Evolutionary conservation across 2,329 filamentous ascomycete species (phyloP).

Genomic region (Colletotrichum eremochloae): DNA sequence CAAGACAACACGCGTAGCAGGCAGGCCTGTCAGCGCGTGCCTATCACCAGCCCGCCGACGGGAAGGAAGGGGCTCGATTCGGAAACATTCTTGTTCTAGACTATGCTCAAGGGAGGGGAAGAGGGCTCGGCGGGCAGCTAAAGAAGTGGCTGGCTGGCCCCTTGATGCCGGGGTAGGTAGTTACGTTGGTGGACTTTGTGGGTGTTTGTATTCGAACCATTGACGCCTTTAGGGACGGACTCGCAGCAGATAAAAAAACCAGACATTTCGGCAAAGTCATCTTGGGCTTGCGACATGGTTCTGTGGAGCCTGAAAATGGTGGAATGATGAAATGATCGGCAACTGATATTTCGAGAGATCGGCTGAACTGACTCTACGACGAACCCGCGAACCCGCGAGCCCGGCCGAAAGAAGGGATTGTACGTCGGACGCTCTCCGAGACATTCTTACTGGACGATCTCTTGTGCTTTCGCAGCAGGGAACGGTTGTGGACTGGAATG

Average conservation of each 20-base stretch:
- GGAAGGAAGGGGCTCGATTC: slow-evolving; percentile 23
- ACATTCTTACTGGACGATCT: slow-evolving; percentile 1
- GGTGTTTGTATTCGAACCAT: neutral
- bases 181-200: neutral
- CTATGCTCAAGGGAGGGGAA: neutral
- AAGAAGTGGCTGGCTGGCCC: neutral
- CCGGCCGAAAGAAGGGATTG: slow-evolving; percentile 10
- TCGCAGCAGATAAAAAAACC: neutral
- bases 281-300: neutral
- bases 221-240: neutral
- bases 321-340: slow-evolving; percentile 21
- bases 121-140: neutral
- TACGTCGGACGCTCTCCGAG: neutral
- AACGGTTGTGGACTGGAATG: slow-evolving; percentile 14
- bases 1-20: slow-evolving; percentile 2
- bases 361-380: neutral
- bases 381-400: neutral
- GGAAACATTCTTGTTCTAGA: slow-evolving; percentile 36
- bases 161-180: neutral
- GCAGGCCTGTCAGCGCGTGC: neutral
- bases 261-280: neutral
- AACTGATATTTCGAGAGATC: neutral
- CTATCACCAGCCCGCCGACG: slow-evolving; percentile 4
- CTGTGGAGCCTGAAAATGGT: neutral
- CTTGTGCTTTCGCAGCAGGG: neutral